Evolutionary conservation across 2,329 filamentous ascomycete genomes (phyloP), one percentile per base, ranked within the genome.

Genomic region (Tolypocladium amazonense): DNA sequence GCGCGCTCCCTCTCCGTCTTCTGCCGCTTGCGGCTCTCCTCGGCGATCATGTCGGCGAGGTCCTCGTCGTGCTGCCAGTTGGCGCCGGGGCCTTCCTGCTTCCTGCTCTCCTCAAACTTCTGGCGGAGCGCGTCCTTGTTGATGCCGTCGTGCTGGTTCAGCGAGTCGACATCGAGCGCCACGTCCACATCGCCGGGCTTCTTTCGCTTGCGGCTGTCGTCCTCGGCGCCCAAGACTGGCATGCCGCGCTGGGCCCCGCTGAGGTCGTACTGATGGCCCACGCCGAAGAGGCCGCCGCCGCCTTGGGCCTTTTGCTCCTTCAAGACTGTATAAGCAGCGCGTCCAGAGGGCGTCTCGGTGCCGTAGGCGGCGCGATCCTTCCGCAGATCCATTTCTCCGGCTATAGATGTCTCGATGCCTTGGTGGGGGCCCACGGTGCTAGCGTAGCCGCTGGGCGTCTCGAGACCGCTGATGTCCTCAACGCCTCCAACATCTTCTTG

Each of bases 141-240:
- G 68, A 97, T 81, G 53, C 88, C 89, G 66, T 91, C 90, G 62
- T 87, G 83, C 47, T 83, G 81, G 64, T 85, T 85, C 62, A 99
- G 74, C 43, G 88, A 82, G 70, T 97, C 93, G 6, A 90, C 85
- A 68, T 97, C 92, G 63, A 99, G 85, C 30, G 92, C 90, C 35
- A 97, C 88, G 66, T 99, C 94, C 30, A 99, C 84, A 71, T 99
- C 94, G 47, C 93, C 94, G 4, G 89, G 92, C 82, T 97, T 96
- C 85, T 97, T 99, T 68, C 91, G 84, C 77, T 95, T 94, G 68
- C 90, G 79, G 30, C 74, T 81, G 59, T 92, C 85, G 61, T 92
- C 89, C 30, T 95, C 90, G 63, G 85, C 82, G 14, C 92, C 94
- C 4, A 99, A 83, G 3, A 95, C 83, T 0, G 89, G 88, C 62